Conservation (phyloP, 2,329 filamentous ascomycete genomes). For the Xylariaceae sp. region DNA sequence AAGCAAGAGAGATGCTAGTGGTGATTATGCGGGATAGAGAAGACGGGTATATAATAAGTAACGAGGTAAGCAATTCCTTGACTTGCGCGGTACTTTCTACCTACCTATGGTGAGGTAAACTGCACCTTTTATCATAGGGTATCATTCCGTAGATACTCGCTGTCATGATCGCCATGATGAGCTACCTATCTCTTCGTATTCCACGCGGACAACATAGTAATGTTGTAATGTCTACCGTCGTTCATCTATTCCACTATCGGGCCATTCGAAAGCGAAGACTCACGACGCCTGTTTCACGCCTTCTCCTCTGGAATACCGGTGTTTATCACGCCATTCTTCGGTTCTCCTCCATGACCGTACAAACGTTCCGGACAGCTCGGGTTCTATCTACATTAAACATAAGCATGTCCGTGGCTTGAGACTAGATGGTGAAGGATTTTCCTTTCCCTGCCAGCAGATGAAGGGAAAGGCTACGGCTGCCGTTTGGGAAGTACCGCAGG, state of each 20-base stretch:
- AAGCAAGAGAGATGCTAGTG: too few species aligned
- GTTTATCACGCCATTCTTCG: too few species aligned
- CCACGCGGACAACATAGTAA: not conserved
- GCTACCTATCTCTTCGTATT: not conserved
- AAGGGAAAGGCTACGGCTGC: slow-evolving; percentile 11
- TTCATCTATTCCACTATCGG: not conserved
- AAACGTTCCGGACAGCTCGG: not conserved
- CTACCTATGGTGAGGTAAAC: too few species aligned
- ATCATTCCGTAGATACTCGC: not conserved
- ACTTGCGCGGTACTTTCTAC: too few species aligned
- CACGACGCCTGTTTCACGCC: not conserved
- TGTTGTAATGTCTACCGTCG: not conserved
- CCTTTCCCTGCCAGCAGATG: slow-evolving; percentile 10
- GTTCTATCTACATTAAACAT: not conserved
- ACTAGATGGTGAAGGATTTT: slow-evolving; percentile 16
- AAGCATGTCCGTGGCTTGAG: slow-evolving; percentile 11
- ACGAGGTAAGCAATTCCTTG: too few species aligned
- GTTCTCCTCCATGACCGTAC: not conserved
- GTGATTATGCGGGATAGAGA: too few species aligned
- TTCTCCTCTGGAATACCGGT: not conserved
- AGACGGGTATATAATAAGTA: too few species aligned
- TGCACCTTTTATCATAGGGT: too few species aligned
- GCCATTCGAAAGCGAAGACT: not conserved
- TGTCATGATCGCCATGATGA: slow-evolving; percentile 2
- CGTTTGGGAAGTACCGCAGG: slow-evolving; percentile 17